A percentile compares a stretch with the other conserved stretches of the same genome.
Evolutionary conservation across 352 stramenopile species (phyloP).

Genomic region (Phytophthora rubi): DNA sequence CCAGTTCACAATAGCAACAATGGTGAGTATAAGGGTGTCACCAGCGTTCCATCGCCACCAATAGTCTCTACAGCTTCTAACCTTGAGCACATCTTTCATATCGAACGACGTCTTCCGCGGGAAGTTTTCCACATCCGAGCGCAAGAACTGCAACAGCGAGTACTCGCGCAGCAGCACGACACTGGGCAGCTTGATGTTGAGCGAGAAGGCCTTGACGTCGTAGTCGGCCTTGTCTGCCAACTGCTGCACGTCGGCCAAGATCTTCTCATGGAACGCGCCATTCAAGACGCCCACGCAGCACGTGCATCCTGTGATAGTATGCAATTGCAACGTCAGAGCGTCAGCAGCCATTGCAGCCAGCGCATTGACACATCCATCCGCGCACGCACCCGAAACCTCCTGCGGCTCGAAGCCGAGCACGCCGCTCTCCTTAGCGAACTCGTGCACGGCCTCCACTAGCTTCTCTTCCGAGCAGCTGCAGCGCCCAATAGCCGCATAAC

Average conservation of each 20-base stretch:
- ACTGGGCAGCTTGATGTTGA: constrained; percentile 86
- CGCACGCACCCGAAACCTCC: constrained; percentile 28
- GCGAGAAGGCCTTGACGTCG: constrained; percentile 70
- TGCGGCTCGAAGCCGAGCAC: constrained; percentile 22
- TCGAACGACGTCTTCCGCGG: constrained; percentile 51
- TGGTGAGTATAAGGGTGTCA: constrained; percentile 4
- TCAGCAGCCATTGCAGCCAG: constrained; percentile 6
- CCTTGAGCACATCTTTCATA: constrained; percentile 85
- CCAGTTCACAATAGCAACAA: constrained; percentile 9
- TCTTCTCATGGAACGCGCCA: constrained; percentile 46
- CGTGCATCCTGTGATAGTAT: constrained; percentile 49
- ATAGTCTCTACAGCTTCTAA: constrained; percentile 13
- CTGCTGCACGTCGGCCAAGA: constrained; percentile 52
- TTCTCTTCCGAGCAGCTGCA: constrained; percentile 41
- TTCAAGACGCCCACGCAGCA: constrained; percentile 78
- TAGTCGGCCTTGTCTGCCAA: constrained; percentile 53
- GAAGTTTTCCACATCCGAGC: constrained; percentile 41
- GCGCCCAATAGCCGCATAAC: background rate
- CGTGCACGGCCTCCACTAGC: constrained; percentile 31
- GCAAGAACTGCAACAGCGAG: constrained; percentile 70
- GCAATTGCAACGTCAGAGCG: background rate
- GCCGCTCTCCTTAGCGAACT: constrained; percentile 30
- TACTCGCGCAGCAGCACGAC: constrained; percentile 82
- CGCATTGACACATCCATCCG: background rate
- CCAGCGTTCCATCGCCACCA: background rate